Evolutionary conservation across 441 rosid genomes (phyloP), one percentile per base, ranked within the genome.

Genomic region (Bocquillonia castaneifolia): DNA sequence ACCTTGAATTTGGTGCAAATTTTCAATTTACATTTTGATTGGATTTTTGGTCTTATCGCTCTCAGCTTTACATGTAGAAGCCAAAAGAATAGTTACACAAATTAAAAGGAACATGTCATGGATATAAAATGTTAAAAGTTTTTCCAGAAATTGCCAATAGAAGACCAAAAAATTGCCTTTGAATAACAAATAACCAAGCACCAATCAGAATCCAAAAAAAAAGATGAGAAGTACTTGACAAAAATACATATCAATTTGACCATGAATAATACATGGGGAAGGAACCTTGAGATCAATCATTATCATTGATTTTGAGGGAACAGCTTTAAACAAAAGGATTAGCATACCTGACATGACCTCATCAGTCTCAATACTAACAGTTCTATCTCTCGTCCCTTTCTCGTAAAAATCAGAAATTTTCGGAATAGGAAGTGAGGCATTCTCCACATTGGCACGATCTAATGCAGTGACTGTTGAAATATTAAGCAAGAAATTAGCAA

Each of bases 371-470:
- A 58, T 20, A 20, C 57, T 60, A 59, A 69, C 69, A 53, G 59
- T 74, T 77, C 60, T 69, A 59, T 76, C 73, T 53, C 67, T 78
- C 72, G 70, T 74, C 69, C 75, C 79, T 62, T 77, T 78, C 67
- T 80, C 82, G 36, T 56, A 68, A 73, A 80, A 64, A 77, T 86
- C 82, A 66, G 84, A 79, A 72, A 83, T 59, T 75, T 77, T 85
- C 60, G 93, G 83, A 36, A 87, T 77, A 66, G 97, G 96, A 80
- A 86, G 85, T 48, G 80, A 44, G 17, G 98, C 97, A 76, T 87
- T 93, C 78, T 90, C 96, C 23, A 93, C 92, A 77, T 88, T 82
- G 36, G 96, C 85, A 67, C 96, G 88, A 75, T 94, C 99, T 72
- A 94, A 73, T 67, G 98, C 94, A 63, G 85, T 85, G 55, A 88